phyloP scores from a whole-genome alignment of 768 basidiomycete genomes.

The Suillus hirtellus region DNA sequence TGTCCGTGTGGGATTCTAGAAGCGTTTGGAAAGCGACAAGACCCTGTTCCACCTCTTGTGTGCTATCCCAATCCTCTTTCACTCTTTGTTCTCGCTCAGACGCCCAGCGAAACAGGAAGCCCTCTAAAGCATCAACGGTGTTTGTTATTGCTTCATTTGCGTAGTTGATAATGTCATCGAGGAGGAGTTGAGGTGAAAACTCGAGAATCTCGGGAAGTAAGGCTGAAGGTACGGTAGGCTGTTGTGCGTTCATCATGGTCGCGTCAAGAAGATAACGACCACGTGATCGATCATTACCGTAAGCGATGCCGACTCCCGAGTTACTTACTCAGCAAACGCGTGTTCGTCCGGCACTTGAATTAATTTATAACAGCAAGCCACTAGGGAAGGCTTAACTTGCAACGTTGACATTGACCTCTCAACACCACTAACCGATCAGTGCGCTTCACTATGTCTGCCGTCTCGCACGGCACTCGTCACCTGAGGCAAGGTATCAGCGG shows the following conservation, averaged over 20 bases:
- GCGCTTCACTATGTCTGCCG: constrained; percentile 20
- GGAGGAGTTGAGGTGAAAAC: constrained; percentile 80
- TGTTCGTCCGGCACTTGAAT: constrained; percentile 15
- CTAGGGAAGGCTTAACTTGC: not conserved
- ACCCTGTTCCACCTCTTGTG: constrained; percentile 75
- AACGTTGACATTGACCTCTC: constrained; percentile 1
- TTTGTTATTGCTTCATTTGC: constrained; percentile 78
- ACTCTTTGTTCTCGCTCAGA: constrained; percentile 56
- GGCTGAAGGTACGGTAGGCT: constrained; percentile 41
- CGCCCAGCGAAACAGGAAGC: constrained; percentile 73
- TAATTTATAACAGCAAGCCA: not conserved
- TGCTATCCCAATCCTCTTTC: constrained; percentile 54
- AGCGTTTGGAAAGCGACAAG: constrained; percentile 86
- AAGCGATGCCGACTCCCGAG: constrained; percentile 1
- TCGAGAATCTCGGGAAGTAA: constrained; percentile 75
- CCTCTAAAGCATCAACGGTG: constrained; percentile 78
- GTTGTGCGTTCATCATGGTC: constrained; percentile 20
- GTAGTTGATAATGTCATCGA: constrained; percentile 85
- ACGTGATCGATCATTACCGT: not conserved
- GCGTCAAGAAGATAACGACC: not conserved
- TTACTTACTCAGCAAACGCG: constrained; percentile 25
- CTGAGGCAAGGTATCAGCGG: constrained; percentile 26
- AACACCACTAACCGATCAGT: not conserved
- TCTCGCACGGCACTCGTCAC: constrained; percentile 29
- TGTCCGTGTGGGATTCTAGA: constrained; percentile 83